Percentiles rank a stretch among this genome's conserved stretches.
phyloP scores from a whole-genome alignment of 1,139 yeast genomes.

The Hansenula anomala region DNA sequence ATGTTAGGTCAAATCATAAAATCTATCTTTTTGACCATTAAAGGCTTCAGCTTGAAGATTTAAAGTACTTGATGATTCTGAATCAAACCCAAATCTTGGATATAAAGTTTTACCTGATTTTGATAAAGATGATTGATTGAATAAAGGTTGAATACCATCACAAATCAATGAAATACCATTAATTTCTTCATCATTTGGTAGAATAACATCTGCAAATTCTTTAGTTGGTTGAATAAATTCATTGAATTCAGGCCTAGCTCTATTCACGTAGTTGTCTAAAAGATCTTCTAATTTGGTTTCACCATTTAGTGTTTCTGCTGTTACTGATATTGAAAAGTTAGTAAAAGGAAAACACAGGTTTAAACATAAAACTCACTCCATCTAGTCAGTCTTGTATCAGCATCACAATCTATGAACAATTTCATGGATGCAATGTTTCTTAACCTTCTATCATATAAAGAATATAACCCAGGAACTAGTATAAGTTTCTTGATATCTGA shows the following conservation, averaged over 20 bases:
- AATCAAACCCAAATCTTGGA: conserved; percentile 10
- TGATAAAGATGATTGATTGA: conserved; percentile 19
- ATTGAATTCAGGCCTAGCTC: conserved; percentile 73
- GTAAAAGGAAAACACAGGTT: too few species aligned
- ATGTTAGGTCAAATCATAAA: conserved; percentile 37
- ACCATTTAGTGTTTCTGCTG: conserved; percentile 35
- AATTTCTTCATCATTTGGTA: conserved; percentile 60
- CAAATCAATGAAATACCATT: conserved; percentile 63
- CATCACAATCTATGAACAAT: conserved; percentile 80
- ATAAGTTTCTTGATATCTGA: conserved; percentile 28
- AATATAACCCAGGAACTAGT: conserved; percentile 76
- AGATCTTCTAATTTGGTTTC: conserved; percentile 41
- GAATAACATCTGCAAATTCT: conserved; percentile 72
- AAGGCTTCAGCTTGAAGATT: conserved; percentile 32
- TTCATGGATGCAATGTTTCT: conserved; percentile 57
- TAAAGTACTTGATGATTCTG: conserved; percentile 7
- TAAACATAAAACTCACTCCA: conserved; percentile 53
- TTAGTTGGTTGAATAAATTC: conserved; percentile 73
- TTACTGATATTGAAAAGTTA: conserved; percentile 19
- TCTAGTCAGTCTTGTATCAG: conserved; percentile 76
- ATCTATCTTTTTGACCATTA: conserved; percentile 34
- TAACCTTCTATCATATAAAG: conserved; percentile 62
- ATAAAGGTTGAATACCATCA: conserved; percentile 60
- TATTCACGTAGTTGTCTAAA: conserved; percentile 54
- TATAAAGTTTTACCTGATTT: conserved; percentile 9